Evolutionary conservation across 352 stramenopile genomes (phyloP), one percentile per base, ranked within the genome.

Genomic region (Thraustochytrium sp.): DNA sequence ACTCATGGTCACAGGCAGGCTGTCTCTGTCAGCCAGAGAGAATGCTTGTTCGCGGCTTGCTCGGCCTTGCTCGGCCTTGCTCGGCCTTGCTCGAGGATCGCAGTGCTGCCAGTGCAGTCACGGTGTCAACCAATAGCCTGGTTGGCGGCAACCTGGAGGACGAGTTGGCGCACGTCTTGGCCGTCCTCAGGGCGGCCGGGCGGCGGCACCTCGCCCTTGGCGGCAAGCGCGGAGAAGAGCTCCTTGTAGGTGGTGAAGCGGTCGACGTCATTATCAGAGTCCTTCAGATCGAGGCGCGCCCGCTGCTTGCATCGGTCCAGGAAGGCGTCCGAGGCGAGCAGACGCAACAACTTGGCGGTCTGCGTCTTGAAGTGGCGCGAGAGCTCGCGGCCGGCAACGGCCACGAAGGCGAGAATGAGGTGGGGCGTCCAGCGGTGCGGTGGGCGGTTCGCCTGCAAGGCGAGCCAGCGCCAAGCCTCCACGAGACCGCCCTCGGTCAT

Each of bases 401-500:
- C n/a, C 16, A 80, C 53, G 4, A 80, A 80, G 26, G 68, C 68
- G 2, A 55, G 68, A 31, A 80, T 48, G n/a, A 80, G 34, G 38
- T 80, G 40, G 13, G 68, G 68, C 31, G 68, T 80, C 68, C 68
- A 80, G 34, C 68, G 68, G 26, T 46, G 31, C 8, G 68, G 44
- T 42, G 48, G 13, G 44, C 53, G 68, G 38, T 80, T 80, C 38
- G 34, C 37, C 23, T 31, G 76, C 53, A 80, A 31, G 0, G 68
- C 68, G 26, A 80, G 13, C 68, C 68, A 77, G 36, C 68, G 68
- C 68, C 68, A 80, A 16, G 68, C 68, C 53, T 80, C 68, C 13
- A 80, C 68, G 42, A 80, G 48, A 44, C 59, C 59, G 29, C 68
- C 68, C 23, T 46, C 21, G 36, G n/a, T 61, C 29, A 42, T 37